Evolutionary conservation across 2,329 filamentous ascomycete genomes (phyloP).

Genomic region (Calonectria pseudoreteaudii): DNA sequence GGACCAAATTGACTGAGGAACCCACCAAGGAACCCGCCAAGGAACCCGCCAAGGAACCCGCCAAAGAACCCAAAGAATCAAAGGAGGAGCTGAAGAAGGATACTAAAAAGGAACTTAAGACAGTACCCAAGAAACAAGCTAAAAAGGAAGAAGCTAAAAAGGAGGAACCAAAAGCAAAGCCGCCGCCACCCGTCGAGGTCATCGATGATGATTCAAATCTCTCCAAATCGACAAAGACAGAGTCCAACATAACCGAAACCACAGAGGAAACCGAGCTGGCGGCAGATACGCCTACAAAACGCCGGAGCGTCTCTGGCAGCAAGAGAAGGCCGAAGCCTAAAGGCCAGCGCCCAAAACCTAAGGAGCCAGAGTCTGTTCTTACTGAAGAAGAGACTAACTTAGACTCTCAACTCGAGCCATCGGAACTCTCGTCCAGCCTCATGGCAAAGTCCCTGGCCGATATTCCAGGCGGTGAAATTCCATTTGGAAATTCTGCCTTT

Average conservation of each 20-base stretch:
- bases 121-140: slow-evolving; percentile 9
- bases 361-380: slow-evolving; percentile 44
- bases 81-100: background rate
- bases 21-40: slow-evolving; percentile 24
- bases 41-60: slow-evolving; percentile 4
- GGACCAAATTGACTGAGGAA: slow-evolving; percentile 42
- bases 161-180: slow-evolving; percentile 28
- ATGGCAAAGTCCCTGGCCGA: slow-evolving; percentile 68
- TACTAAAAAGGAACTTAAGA: slow-evolving; percentile 7
- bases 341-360: slow-evolving; percentile 37
- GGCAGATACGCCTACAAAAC: slow-evolving; percentile 54
- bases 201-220: slow-evolving; percentile 34
- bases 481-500: slow-evolving; percentile 75
- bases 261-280: slow-evolving; percentile 52
- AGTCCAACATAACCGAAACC: slow-evolving; percentile 41
- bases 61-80: background rate
- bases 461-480: slow-evolving; percentile 65
- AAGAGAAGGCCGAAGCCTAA: slow-evolving; percentile 43
- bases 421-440: slow-evolving; percentile 51
- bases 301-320: slow-evolving; percentile 42
- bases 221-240: slow-evolving; percentile 30
- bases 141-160: slow-evolving; percentile 24
- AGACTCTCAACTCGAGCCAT: slow-evolving; percentile 42
- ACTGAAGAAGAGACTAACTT: slow-evolving; percentile 46
- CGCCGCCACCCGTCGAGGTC: slow-evolving; percentile 12